Conservation (phyloP, 768 basidiomycete species). For the Serendipita sp. region DNA sequence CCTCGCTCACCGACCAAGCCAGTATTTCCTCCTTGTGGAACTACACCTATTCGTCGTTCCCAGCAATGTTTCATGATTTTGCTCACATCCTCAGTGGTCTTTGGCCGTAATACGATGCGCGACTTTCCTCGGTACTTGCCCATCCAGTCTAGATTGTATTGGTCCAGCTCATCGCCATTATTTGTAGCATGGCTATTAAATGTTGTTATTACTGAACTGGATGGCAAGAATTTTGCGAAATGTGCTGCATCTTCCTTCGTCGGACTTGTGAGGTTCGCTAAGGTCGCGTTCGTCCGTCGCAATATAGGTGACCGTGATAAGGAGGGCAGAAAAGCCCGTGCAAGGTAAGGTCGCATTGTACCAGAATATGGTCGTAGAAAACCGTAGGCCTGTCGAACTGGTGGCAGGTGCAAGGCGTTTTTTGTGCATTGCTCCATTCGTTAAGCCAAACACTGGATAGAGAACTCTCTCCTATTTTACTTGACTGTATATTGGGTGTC, state of each 20-base stretch:
- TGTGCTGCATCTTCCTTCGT: background rate
- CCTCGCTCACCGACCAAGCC: conserved; percentile 69
- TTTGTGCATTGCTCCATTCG: no score
- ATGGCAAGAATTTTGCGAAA: background rate
- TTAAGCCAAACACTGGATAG: background rate
- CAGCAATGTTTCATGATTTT: conserved; percentile 79
- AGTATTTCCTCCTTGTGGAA: conserved; percentile 97
- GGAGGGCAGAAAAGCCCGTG: no score
- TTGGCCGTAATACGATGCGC: conserved; percentile 77
- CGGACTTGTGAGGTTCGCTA: background rate
- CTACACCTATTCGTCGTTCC: conserved; percentile 65
- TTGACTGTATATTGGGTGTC: background rate
- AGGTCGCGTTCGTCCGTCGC: background rate
- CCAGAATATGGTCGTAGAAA: background rate
- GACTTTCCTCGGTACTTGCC: conserved; percentile 79
- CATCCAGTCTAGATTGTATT: conserved; percentile 91
- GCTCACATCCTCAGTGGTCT: conserved; percentile 74
- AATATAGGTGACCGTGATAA: no score
- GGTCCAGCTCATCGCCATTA: conserved; percentile 26
- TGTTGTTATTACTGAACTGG: background rate
- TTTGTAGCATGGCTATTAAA: background rate
- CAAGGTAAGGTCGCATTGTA: no score
- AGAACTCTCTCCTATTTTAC: background rate
- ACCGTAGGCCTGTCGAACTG: background rate
- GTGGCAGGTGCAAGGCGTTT: conserved; percentile 1